Base-by-base conservation (phyloP, 1,139 yeast species). In the Blastobotrys aristatus region DNA sequence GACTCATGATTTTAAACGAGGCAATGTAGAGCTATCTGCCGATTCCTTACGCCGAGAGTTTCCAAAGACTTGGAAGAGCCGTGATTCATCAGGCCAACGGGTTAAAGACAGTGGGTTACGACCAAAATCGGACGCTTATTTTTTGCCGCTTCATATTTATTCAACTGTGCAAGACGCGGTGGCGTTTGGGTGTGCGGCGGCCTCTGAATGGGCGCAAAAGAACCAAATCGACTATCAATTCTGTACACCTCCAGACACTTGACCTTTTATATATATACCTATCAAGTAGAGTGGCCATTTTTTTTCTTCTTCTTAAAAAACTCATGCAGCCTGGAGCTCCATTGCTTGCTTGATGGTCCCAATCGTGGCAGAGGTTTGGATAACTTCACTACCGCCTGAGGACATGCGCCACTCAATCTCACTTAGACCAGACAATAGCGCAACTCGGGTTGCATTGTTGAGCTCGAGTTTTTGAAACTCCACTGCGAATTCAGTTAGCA, bases 341-440 rank as follows among this genome's bases (percentile, higher is more conserved):
- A 71, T 53, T 2, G 85, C 82, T 24, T 70, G 72, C 64, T 90
- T 90, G 37, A 92, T 80, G 10, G 84, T 88, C 0, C 96, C 97
- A 50, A 94, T 84, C 48, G 87, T 80, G 2, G 97, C 97, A 60
- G 94, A 84, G 42, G 89, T 77, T 61, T 92, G 97, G 36, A 94
- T 79, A 64, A 82, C 84, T 54, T 90, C 97, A 61, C 82, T 86
- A 1, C 98, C 97, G 10, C 98, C 99, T 62, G 79, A 82, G 29
- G 95, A 82, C 34, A 94, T 82, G 1, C 96, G 83, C 65, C 89
- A 90, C 67, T 92, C 98, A 21, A 92, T 77, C 53, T 92, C 97
- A 29, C 90, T 78, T 47, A 92, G 70, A 1, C 89, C 89, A 53
- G 76, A 74, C 46, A 87, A 70, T 13, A 89, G 71, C 17, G 72